Evolutionary conservation across 352 stramenopile species (phyloP).

Genomic region (Phytopythium litorale): DNA sequence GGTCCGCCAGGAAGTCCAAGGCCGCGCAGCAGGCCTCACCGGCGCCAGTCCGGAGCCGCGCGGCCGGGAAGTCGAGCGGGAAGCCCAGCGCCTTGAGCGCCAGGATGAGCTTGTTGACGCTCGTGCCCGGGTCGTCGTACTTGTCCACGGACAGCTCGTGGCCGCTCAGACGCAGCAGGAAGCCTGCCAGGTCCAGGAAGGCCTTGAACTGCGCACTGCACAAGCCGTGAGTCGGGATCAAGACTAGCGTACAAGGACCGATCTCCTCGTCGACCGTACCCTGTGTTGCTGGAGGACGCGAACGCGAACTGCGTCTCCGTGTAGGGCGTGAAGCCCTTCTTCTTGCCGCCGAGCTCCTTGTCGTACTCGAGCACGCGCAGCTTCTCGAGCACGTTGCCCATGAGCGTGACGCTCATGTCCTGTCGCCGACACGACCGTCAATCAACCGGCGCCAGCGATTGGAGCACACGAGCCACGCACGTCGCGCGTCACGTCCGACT

Average conservation of each 20-base stretch:
- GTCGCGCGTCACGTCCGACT: conserved; percentile 1
- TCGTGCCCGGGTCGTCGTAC: conserved; percentile 86
- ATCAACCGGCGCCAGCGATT: neutral
- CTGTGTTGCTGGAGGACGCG: conserved; percentile 44
- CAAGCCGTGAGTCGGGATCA: neutral
- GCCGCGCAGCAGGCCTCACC: conserved; percentile 70
- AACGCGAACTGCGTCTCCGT: conserved; percentile 74
- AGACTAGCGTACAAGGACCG: neutral
- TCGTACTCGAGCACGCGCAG: conserved; percentile 79
- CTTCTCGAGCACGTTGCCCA: conserved; percentile 84
- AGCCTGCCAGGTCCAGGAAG: conserved; percentile 70
- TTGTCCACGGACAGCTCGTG: conserved; percentile 86
- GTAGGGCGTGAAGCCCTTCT: conserved; percentile 68
- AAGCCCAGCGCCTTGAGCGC: conserved; percentile 80
- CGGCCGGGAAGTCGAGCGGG: conserved; percentile 74
- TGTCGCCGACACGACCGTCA: conserved; percentile 11
- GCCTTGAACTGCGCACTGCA: conserved; percentile 71
- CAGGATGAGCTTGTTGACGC: conserved; percentile 86
- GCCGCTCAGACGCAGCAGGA: conserved; percentile 70
- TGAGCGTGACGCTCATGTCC: conserved; percentile 76
- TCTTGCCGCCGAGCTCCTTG: conserved; percentile 71
- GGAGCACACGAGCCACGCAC: neutral
- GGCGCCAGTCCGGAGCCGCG: conserved; percentile 73
- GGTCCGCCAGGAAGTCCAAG: conserved; percentile 82
- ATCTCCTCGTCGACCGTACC: conserved; percentile 13